Evolutionary conservation across 176 grass and related monocot species (phyloP).

Genomic region (Aegilops bicornis): DNA sequence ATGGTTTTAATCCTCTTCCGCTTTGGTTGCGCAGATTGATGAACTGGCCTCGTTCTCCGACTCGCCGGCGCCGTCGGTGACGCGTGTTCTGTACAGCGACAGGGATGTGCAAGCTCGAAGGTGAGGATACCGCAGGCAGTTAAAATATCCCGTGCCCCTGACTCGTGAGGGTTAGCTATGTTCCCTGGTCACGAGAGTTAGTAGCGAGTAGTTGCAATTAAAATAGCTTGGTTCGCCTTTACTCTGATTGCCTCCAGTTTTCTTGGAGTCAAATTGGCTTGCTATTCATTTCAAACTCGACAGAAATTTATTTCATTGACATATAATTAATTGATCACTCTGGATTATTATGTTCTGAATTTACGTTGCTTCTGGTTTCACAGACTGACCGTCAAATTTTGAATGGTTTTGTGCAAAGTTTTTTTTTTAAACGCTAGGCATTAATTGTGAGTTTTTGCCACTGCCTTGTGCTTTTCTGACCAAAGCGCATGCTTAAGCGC

Average conservation of each 20-base stretch:
- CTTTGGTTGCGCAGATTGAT: conserved; percentile 62
- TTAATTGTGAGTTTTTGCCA: no score
- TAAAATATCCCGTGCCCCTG: not conserved
- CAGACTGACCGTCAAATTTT: not conserved
- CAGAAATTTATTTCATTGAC: not conserved
- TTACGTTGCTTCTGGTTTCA: not conserved
- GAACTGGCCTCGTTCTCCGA: conserved; percentile 81
- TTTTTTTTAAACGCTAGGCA: no score
- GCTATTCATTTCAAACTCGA: not conserved
- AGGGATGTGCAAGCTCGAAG: conserved; percentile 85
- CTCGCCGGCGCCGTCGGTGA: conserved; percentile 84
- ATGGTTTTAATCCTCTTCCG: not conserved
- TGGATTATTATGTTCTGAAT: not conserved
- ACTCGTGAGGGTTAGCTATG: not conserved
- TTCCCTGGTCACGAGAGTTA: not conserved
- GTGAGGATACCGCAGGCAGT: conserved; percentile 23
- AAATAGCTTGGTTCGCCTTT: not conserved
- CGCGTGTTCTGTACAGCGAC: conserved; percentile 78
- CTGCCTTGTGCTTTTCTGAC: no score
- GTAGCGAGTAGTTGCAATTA: not conserved
- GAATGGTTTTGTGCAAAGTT: no score
- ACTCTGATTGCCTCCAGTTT: not conserved
- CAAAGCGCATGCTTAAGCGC: no score
- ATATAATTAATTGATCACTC: not conserved
- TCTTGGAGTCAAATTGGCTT: not conserved